A percentile compares a stretch with the other conserved stretches of the same genome.
phyloP scores from a whole-genome alignment of 1,139 yeast species.

The Eremothecium sinecaudum region DNA sequence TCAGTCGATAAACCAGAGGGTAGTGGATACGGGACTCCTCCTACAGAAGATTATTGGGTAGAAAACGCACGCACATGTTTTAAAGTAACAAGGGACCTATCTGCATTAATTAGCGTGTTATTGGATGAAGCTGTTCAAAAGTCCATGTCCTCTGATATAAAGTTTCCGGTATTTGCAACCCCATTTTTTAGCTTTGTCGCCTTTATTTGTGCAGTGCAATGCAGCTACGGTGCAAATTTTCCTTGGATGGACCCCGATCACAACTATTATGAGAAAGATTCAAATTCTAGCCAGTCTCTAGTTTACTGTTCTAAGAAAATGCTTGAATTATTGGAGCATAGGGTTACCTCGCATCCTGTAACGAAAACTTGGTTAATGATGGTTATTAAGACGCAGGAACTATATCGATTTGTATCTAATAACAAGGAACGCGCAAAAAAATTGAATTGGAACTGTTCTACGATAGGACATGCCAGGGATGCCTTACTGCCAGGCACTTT shows the following conservation, averaged over 20 bases:
- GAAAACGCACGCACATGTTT: conserved; percentile 9
- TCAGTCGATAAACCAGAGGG: conserved; percentile 1
- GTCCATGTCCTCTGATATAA: background rate
- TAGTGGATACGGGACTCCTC: conserved; percentile 3
- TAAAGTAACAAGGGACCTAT: conserved; percentile 5
- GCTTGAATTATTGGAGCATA: conserved; percentile 6
- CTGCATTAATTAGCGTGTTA: conserved; percentile 5
- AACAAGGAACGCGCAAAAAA: conserved; percentile 4
- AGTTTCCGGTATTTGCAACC: conserved; percentile 1
- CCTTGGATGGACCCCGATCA: conserved; percentile 13
- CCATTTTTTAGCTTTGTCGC: conserved; percentile 11
- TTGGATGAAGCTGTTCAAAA: conserved; percentile 4
- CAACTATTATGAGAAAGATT: conserved; percentile 4
- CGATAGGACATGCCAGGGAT: background rate
- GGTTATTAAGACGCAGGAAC: conserved; percentile 8
- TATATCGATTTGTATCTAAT: conserved; percentile 8
- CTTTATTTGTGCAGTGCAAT: conserved; percentile 9
- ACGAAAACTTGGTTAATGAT: conserved; percentile 10
- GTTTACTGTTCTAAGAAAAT: conserved; percentile 5
- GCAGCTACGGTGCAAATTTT: conserved; percentile 9
- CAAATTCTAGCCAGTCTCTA: conserved; percentile 1
- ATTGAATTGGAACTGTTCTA: background rate
- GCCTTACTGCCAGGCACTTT: conserved; percentile 1
- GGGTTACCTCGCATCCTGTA: conserved; percentile 4
- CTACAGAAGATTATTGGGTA: conserved; percentile 9